Evolutionary conservation across 2,329 filamentous ascomycete species (phyloP).

Genomic region (Dryadomyces sulphureus): DNA sequence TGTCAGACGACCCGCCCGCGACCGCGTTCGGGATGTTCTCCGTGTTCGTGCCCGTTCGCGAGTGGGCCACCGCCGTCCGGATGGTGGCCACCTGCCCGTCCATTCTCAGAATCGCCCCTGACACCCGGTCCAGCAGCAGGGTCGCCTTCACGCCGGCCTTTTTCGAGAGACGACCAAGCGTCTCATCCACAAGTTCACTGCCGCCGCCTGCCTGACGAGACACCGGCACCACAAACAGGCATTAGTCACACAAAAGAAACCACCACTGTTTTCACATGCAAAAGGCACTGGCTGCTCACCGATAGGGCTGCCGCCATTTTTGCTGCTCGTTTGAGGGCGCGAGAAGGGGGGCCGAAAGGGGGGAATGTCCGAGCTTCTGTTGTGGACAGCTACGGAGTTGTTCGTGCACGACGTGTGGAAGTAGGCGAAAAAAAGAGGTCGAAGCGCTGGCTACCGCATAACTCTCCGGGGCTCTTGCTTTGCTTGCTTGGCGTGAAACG

Average conservation of each 20-base stretch:
- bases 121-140: constrained; percentile 56
- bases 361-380: background rate
- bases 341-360: background rate
- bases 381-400: too few relatives aligned
- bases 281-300: constrained; percentile 1
- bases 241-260: background rate
- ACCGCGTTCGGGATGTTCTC: background rate
- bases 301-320: constrained; percentile 8
- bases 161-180: constrained; percentile 55
- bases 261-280: background rate
- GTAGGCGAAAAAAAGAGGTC: too few relatives aligned
- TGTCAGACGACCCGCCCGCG: constrained; percentile 23
- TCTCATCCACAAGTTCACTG: constrained; percentile 48
- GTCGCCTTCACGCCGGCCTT: constrained; percentile 70
- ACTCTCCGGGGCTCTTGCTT: too few relatives aligned
- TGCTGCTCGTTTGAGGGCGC: constrained; percentile 1
- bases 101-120: constrained; percentile 60
- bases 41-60: constrained; percentile 2
- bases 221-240: constrained; percentile 11
- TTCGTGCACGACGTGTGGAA: too few relatives aligned
- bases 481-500: background rate
- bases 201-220: constrained; percentile 22
- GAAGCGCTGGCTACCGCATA: too few relatives aligned
- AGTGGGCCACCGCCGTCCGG: constrained; percentile 21
- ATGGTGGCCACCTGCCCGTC: constrained; percentile 53